Percentiles rank a stretch among this genome's conserved stretches.
Evolutionary conservation across 2,329 filamentous ascomycete species (phyloP).

Genomic region (Apiospora arundinis): DNA sequence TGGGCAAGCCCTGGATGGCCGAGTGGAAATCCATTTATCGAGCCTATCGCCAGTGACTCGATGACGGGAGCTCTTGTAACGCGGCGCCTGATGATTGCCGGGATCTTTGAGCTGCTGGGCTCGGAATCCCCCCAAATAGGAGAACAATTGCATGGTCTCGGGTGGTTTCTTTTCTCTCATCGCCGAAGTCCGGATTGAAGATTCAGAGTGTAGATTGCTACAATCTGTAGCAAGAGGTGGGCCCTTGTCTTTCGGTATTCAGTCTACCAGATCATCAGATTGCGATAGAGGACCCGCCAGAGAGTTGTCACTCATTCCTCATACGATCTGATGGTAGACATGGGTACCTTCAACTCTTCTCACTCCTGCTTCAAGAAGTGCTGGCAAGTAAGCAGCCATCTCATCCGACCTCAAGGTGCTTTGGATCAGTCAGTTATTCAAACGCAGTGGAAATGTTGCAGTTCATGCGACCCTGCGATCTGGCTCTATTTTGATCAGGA

Average conservation of each 20-base stretch:
- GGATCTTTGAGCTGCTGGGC: constrained; percentile 38
- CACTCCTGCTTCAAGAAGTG: constrained; percentile 42
- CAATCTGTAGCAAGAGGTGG: constrained; percentile 19
- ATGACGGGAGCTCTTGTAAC: constrained; percentile 46
- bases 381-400: constrained; percentile 34
- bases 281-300: neutral
- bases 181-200: constrained; percentile 34
- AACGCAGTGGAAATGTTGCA: constrained; percentile 43
- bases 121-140: constrained; percentile 24
- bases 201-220: constrained; percentile 33
- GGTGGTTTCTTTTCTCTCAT: constrained; percentile 35
- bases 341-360: constrained; percentile 45
- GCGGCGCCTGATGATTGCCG: constrained; percentile 44
- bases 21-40: constrained; percentile 45
- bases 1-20: constrained; percentile 51
- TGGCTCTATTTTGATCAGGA: constrained; percentile 48
- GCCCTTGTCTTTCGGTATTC: neutral
- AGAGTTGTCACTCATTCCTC: constrained; percentile 43
- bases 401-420: constrained; percentile 39
- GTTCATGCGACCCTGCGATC: constrained; percentile 39
- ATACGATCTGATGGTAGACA: constrained; percentile 47
- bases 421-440: constrained; percentile 41
- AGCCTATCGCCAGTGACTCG: constrained; percentile 42
- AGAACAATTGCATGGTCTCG: constrained; percentile 30
- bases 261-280: neutral